Base-by-base conservation (phyloP, 768 basidiomycete genomes). In the Psilocybe cyanescens region DNA sequence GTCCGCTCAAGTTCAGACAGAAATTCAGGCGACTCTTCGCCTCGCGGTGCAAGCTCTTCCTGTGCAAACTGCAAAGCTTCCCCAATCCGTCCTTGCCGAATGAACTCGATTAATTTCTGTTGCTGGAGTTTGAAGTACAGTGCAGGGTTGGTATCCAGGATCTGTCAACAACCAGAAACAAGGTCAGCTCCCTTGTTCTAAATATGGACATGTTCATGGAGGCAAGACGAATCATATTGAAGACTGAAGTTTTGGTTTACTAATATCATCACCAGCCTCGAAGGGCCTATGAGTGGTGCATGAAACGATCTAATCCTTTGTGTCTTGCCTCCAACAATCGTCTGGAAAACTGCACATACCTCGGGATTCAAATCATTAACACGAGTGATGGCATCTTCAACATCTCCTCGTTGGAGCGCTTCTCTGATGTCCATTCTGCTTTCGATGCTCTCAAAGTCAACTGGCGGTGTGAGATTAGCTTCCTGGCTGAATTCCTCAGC, bases 341-440 rank as follows among this genome's bases (percentile, higher is more conserved):
- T 44, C 33, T 48, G 41, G 31, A 44, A 63, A 48, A 58, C 58
- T 58, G 63, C 46, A 76, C 93, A 79, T 77, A 99, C 97, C 89
- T 98, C 96, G 30, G 95, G 93, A 73, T 99, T 94, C 67, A 99
- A 75, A 74, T 99, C 97, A 68, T 99, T 98, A 41, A 97, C 93
- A 45, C 91, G 82, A n/a, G 91, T 88, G 60, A 99, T 97, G 24
- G 97, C 97, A 64, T 94, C 93, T 71, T 96, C 93, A 14, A 99
- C 91, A 69, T 98, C 91, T 4, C 97, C 97, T 37, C 93, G 86
- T 71, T 98, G 94, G 35, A 99, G 79, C 1, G 96, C 95, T 70
- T 97, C 92, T 14, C 95, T 88, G 55, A 99, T 98, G 64, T 89
- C 87, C 92, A 97, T 95, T 33, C 97, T 81, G 66, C 91, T 94